Evolutionary conservation across 2,329 filamentous ascomycete species (phyloP).

Genomic region (Daldinia sp.): DNA sequence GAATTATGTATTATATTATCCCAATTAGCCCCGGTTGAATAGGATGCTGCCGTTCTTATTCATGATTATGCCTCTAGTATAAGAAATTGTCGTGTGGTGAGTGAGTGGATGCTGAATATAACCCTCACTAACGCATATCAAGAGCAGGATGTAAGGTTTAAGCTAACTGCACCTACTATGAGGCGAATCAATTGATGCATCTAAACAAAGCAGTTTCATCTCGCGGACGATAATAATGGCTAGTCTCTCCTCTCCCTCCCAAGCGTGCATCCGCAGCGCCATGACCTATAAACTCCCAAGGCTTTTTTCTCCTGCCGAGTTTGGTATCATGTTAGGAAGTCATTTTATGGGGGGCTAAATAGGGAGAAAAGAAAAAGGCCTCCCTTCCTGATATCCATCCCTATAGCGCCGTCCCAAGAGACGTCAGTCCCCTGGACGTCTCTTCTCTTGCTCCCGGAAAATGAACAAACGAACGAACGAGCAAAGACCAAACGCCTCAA

Average conservation of each 20-base stretch:
- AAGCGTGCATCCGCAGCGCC: conserved; percentile 19
- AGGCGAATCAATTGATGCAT: conserved; percentile 23
- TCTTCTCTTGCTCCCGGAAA: conserved; percentile 12
- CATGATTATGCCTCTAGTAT: too few relatives aligned
- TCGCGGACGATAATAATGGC: conserved; percentile 13
- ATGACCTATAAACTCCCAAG: conserved; percentile 19
- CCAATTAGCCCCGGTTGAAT: background rate
- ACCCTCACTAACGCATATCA: background rate
- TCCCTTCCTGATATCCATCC: conserved; percentile 9
- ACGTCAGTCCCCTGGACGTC: conserved; percentile 21
- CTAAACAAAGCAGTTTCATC: conserved; percentile 27
- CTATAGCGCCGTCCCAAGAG: conserved; percentile 27
- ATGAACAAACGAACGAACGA: conserved; percentile 6
- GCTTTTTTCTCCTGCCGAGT: conserved; percentile 23
- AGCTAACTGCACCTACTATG: background rate
- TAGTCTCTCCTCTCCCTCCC: conserved; percentile 3
- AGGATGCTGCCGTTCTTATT: background rate
- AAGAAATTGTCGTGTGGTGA: too few relatives aligned
- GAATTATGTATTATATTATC: background rate
- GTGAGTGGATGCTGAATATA: background rate
- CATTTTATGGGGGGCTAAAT: conserved; percentile 11
- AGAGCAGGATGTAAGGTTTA: background rate
- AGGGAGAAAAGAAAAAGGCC: conserved; percentile 1
- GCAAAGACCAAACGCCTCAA: conserved; percentile 23
- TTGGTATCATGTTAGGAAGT: conserved; percentile 39